Base-by-base conservation (phyloP, 2,329 filamentous ascomycete genomes). In the Daldinia sp. region DNA sequence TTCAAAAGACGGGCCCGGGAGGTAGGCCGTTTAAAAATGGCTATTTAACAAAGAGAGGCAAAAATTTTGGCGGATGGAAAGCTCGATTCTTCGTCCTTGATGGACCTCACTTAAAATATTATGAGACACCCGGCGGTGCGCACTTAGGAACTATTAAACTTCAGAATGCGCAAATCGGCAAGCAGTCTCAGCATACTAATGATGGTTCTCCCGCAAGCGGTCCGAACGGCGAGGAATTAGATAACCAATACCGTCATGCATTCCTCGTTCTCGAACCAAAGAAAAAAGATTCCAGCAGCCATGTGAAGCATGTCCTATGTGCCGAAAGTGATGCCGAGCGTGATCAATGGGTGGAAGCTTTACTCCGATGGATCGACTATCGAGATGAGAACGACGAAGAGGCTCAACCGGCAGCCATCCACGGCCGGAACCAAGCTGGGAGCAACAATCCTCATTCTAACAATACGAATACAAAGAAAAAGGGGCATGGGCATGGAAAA, bases 1-100 rank as follows among this genome's bases (percentile, higher is more conserved):
- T 74, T n/a, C 74, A 78, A 60, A 85, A 79, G 76, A 82, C 83
- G 3, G 88, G 89, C 0, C 85, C 88, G 5, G 88, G 90, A 74
- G 89, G 89, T 3, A 88, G 90, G 55, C 89, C 91, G 7, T 86
- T 90, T 66, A 93, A 93, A 76, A 94, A 90, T 77, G 96, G 96
- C 7, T 99, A 98, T 79, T 83, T 99, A 56, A 98, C 96, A 1
- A 99, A 99, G 83, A 89, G 93, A 73, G 96, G 96, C 55, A 99
- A 99, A 85, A 98, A 98, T 76, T 99, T 99, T 81, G 96, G 96
- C 58, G 96, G 96, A 55, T 99, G 96, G 96, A 99, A 99, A 81
- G 94, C 94, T 10, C 82, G 88, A 37, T 90, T 88, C 76, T 90
- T 90, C 75, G 81, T 88, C 23, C 82, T 89, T 12, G 86, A 89